Base-by-base conservation (phyloP, 2,329 filamentous ascomycete genomes). In the Colletotrichum limetticola region DNA sequence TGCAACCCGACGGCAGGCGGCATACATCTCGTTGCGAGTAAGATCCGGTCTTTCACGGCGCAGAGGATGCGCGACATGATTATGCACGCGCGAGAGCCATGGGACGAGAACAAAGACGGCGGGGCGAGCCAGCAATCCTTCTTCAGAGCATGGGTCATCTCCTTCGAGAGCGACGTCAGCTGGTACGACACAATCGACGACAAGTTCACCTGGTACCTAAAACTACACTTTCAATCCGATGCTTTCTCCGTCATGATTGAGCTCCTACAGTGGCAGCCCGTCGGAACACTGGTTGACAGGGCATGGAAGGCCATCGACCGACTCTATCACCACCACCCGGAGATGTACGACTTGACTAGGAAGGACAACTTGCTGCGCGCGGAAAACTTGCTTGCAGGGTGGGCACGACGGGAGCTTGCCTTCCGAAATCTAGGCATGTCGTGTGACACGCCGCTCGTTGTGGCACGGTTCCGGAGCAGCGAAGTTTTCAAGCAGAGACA, bases 141-240 rank as follows among this genome's bases (percentile, higher is more conserved):
- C 5, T 91, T 91, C 83, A 87, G 87, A 75, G 80, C 90, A 9
- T 83, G 88, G 2, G 76, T 91, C 32, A 82, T 84, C 42, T 81
- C 85, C 30, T 82, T 85, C 12, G 87, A 89, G 75, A 83, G 87
- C 72, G 85, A 85, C 66, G 77, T 86, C 5, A 79, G 81, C 11
- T 81, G 86, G 22, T 88, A 88, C 75, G 78, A 83, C 24, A 77
- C 82, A 1, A 81, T 86, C 68, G 79, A 81, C 19, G 80, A 84
- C 1, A 86, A 86, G 3, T 91, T 90, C 77, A 76, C 86, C 9
- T 91, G 89, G 89, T 90, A 87, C 75, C 81, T 85, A 76, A 85
- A 85, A 66, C 80, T 83, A 16, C 86, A 90, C 75, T 89, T 91
- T 77, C 88, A 90, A 75, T 79, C 87, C 55, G 89, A 90, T 65